Evolutionary conservation across 176 grass and related monocot genomes (phyloP), one percentile per base, ranked within the genome.

Genomic region (Ensete ventricosum): DNA sequence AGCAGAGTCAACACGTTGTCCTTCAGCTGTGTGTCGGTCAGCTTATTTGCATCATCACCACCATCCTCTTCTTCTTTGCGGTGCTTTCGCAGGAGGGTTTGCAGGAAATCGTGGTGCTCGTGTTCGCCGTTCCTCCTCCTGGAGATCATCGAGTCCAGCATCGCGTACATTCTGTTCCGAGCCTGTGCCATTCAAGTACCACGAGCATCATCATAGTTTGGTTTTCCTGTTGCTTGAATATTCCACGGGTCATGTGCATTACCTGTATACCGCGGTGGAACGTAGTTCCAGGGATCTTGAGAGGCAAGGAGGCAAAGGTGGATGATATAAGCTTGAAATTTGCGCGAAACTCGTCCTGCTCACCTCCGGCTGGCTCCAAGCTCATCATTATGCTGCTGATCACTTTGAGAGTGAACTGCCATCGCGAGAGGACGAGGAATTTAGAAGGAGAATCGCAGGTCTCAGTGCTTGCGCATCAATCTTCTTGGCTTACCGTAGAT

Each of bases 291-390:
- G 89, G 89, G 21, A 91, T 43, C 59, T 91, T 88, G 1, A 88
- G 68, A n/a, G 89, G 89, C 66, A 91, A 53, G 7, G 85, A 85
- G 21, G 89, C 77, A 63, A 91, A 91, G 17, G 85, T 88, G 12
- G 89, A 88, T 9, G 89, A 91, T 69, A 85, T 91, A 26, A 83
- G 49, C 85, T 91, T 91, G 80, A 88, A 91, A 72, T 91, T 91
- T 2, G 89, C 85, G 2, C 83, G 83, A 50, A 91, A 88, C 71
- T 88, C 72, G 71, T 88, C 75, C 73, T 91, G 89, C 53, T 88
- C 81, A 7, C 83, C 75, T 0, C 89, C 89, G 25, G 84, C 76
- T 8, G 89, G 83, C 85, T 85, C 83, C 78, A 88, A 21, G 81
- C 89, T 91, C 62, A 88, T 80, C 50, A 91, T 81, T 85, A 91